A percentile compares a stretch with the other conserved stretches of the same genome.
Evolutionary conservation across 305 asterid genomes (phyloP).

Genomic region (Withania somnifera): DNA sequence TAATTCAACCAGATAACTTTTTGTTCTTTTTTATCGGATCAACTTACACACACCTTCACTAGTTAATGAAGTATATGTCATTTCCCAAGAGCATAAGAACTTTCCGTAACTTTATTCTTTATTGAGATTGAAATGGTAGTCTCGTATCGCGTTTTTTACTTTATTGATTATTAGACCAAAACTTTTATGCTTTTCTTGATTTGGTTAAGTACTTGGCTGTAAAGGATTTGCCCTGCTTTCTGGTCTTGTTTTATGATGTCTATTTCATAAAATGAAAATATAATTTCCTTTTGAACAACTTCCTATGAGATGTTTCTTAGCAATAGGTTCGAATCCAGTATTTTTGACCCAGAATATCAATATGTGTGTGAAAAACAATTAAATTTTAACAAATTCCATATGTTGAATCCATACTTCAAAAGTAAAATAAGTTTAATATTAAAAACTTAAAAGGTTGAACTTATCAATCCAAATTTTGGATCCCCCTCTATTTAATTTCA

Average conservation of each 20-base stretch:
- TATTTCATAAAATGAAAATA: background rate
- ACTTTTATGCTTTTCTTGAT: no score
- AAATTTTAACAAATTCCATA: background rate
- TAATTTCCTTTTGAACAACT: background rate
- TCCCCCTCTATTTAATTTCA: background rate
- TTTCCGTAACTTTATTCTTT: background rate
- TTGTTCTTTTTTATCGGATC: accelerated
- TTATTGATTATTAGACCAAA: no score
- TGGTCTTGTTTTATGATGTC: background rate
- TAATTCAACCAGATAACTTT: background rate
- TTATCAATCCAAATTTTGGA: background rate
- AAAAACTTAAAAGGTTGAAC: background rate
- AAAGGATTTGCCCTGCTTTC: background rate
- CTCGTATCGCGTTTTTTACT: no score
- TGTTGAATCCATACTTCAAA: background rate
- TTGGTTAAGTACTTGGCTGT: no score
- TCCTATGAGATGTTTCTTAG: background rate
- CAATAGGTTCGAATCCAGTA: background rate
- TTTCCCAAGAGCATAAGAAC: background rate
- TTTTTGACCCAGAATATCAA: background rate
- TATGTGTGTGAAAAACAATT: background rate
- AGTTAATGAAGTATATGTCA: background rate
- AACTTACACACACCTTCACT: background rate
- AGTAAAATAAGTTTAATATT: background rate
- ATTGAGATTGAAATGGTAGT: no score